These are phyloP conservation scores for Paraphoma chrysanthemicola DNA, from an alignment of 2,329 filamentous ascomycete species.

Conservation along the genomic window DNA sequence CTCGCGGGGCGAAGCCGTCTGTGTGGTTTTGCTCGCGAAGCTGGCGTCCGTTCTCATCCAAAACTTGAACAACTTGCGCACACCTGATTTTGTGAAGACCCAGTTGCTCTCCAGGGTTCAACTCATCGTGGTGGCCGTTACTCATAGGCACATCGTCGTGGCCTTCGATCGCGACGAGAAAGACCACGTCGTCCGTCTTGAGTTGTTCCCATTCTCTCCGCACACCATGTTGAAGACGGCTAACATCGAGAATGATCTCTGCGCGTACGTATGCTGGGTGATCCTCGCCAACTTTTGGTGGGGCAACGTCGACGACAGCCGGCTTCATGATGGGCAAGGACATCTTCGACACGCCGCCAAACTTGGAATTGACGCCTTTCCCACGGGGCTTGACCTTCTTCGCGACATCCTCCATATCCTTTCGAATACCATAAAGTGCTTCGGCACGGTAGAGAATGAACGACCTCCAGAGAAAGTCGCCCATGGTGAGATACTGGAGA, in stretches of 20 bases:
- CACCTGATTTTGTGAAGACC: slow-evolving; percentile 77
- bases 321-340: slow-evolving; percentile 85
- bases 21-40: slow-evolving; percentile 70
- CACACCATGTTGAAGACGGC: slow-evolving; percentile 75
- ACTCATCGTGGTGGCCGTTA: slow-evolving; percentile 61
- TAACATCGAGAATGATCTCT: slow-evolving; percentile 85
- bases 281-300: slow-evolving; percentile 80
- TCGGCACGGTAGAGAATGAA: slow-evolving; percentile 89
- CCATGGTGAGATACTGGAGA: slow-evolving; percentile 91
- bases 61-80: slow-evolving; percentile 83
- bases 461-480: slow-evolving; percentile 96
- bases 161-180: slow-evolving; percentile 78
- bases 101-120: slow-evolving; percentile 64
- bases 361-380: slow-evolving; percentile 70
- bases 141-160: slow-evolving; percentile 58
- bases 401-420: slow-evolving; percentile 84
- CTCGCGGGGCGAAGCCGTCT: slow-evolving; percentile 67
- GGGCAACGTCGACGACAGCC: slow-evolving; percentile 84
- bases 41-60: slow-evolving; percentile 82
- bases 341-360: slow-evolving; percentile 90
- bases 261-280: slow-evolving; percentile 85
- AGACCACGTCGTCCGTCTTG: slow-evolving; percentile 86
- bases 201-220: slow-evolving; percentile 90
- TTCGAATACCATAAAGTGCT: slow-evolving; percentile 90
- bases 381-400: slow-evolving; percentile 77